A percentile compares a stretch with the other conserved stretches of the same genome.
phyloP scores from a whole-genome alignment of 2,329 filamentous ascomycete species.

The Cercospora beticola region DNA sequence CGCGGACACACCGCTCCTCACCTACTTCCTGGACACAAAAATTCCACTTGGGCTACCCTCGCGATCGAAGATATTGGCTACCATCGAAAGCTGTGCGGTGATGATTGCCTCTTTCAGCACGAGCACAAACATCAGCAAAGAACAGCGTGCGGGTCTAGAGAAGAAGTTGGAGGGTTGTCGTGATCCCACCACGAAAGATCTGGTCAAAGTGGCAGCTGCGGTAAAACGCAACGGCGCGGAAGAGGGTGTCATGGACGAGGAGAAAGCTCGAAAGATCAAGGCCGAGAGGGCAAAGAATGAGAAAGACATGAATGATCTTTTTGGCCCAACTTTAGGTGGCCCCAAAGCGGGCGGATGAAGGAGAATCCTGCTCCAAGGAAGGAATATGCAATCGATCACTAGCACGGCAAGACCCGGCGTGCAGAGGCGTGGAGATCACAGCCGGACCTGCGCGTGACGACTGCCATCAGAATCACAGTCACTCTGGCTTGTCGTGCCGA shows the following conservation, averaged over 20 bases:
- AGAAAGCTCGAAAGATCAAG: constrained; percentile 48
- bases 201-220: constrained; percentile 67
- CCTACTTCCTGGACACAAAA: constrained; percentile 50
- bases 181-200: constrained; percentile 71
- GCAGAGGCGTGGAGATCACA: neutral
- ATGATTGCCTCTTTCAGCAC: constrained; percentile 39
- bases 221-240: constrained; percentile 50
- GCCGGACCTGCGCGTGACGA: neutral
- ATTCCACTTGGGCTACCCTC: constrained; percentile 34
- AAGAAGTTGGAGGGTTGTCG: constrained; percentile 71
- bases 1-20: constrained; percentile 64
- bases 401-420: neutral
- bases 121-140: constrained; percentile 33
- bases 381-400: neutral
- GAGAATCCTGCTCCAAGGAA: neutral
- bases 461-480: neutral
- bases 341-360: constrained; percentile 8
- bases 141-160: constrained; percentile 46
- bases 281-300: constrained; percentile 43
- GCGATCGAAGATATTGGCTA: constrained; percentile 40
- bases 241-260: constrained; percentile 42
- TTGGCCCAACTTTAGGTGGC: constrained; percentile 41
- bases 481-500: neutral
- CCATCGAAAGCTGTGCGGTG: constrained; percentile 42
- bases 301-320: constrained; percentile 44